A percentile compares a stretch with the other conserved stretches of the same genome.
phyloP scores from a whole-genome alignment of 176 grass and related monocot species.

The Cenchrus purpureus region DNA sequence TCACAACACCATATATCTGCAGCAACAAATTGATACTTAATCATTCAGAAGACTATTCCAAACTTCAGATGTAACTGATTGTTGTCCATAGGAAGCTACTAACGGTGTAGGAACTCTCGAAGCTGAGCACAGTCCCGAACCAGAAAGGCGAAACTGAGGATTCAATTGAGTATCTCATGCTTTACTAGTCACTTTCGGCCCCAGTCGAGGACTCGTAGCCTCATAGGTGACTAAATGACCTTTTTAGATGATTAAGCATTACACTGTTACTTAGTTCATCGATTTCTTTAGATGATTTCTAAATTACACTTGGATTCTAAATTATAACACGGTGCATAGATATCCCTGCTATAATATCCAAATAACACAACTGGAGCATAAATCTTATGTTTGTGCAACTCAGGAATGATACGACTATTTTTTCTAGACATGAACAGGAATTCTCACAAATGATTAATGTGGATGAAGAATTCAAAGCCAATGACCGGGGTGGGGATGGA shows the following conservation, averaged over 20 bases:
- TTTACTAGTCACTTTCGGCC: background rate
- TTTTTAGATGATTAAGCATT: background rate
- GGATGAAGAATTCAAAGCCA: background rate
- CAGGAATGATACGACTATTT: background rate
- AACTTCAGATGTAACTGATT: conserved; percentile 22
- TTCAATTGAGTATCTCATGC: background rate
- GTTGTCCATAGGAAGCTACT: conserved; percentile 2
- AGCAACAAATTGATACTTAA: conserved; percentile 34
- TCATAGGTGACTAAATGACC: background rate
- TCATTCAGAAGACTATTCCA: background rate
- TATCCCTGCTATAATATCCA: background rate
- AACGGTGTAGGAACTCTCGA: background rate
- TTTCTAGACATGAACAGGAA: background rate
- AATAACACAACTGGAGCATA: background rate
- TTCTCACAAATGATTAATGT: background rate
- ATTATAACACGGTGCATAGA: background rate
- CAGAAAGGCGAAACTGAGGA: background rate
- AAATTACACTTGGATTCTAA: background rate
- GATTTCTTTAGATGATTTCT: background rate
- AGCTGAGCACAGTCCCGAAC: background rate
- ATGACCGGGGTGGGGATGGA: background rate
- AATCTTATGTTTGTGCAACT: background rate
- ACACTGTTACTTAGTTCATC: background rate
- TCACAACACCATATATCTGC: conserved; percentile 81
- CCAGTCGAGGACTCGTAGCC: background rate